These are phyloP conservation scores for Phialemoniopsis sp. DNA, from an alignment of 2,329 filamentous ascomycete genomes.

Conservation along the genomic window DNA sequence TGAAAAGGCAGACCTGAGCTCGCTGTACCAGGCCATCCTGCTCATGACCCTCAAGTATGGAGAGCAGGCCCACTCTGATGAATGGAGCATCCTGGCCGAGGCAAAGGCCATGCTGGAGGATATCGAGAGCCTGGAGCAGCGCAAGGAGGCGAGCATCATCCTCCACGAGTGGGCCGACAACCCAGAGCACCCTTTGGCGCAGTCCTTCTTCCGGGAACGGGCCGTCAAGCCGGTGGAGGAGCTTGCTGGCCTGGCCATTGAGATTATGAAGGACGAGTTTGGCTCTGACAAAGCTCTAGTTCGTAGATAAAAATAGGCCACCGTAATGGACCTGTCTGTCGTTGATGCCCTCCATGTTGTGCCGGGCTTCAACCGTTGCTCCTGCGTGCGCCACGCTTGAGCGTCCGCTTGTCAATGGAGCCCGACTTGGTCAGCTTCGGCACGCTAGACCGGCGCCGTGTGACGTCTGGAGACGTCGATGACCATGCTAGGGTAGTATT, in stretches of 20 bases:
- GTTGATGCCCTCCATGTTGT: neutral
- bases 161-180: constrained; percentile 39
- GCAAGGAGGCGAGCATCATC: constrained; percentile 37
- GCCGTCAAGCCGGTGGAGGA: constrained; percentile 41
- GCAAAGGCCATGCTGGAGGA: constrained; percentile 45
- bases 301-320: too few relatives aligned
- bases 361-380: neutral
- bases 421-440: constrained; percentile 8
- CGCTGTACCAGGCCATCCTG: constrained; percentile 48
- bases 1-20: constrained; percentile 44
- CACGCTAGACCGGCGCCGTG: neutral
- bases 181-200: constrained; percentile 30
- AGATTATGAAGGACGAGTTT: constrained; percentile 37
- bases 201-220: constrained; percentile 44
- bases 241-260: constrained; percentile 40
- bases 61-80: constrained; percentile 33
- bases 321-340: too few relatives aligned
- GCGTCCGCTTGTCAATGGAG: constrained; percentile 6
- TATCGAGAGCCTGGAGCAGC: constrained; percentile 39
- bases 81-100: constrained; percentile 38
- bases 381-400: constrained; percentile 1
- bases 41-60: constrained; percentile 39
- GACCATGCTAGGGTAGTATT: neutral
- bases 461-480: neutral
- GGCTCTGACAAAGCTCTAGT: constrained; percentile 7